Evolutionary conservation across 2,329 filamentous ascomycete genomes (phyloP).

Genomic region (Pochonia chlamydosporia): DNA sequence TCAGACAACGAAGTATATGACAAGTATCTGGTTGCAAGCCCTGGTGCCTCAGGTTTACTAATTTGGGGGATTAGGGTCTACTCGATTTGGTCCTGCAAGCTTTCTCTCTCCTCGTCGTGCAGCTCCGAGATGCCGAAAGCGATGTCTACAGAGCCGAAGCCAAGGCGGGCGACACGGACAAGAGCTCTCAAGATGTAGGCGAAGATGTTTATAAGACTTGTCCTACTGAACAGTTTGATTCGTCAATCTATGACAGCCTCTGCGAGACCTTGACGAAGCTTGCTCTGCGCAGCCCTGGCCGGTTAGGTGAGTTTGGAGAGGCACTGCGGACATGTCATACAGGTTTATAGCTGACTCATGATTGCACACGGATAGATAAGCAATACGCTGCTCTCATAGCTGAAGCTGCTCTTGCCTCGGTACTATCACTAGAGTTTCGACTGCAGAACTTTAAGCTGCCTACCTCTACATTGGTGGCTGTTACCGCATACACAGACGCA

Average conservation of each 20-base stretch:
- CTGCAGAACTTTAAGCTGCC: conserved; percentile 6
- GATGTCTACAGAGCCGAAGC: background rate
- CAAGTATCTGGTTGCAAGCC: background rate
- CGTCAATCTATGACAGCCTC: background rate
- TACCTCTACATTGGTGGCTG: conserved; percentile 20
- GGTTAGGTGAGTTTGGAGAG: background rate
- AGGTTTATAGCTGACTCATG: background rate
- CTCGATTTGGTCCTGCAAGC: background rate
- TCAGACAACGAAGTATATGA: background rate
- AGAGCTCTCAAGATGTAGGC: background rate
- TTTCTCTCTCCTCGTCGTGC: background rate
- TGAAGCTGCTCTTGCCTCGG: conserved; percentile 22
- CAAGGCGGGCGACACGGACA: background rate
- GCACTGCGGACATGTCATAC: background rate
- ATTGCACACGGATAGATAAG: background rate
- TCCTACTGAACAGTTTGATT: background rate
- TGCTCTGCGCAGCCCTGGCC: background rate
- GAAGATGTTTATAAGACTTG: background rate
- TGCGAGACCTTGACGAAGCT: background rate
- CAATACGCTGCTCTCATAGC: conserved; percentile 8
- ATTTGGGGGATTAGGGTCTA: background rate
- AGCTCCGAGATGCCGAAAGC: background rate
- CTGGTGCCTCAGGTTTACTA: background rate
- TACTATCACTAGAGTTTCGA: conserved; percentile 18
- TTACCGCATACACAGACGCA: conserved; percentile 25